These are phyloP conservation scores for Sequoia sempervirens DNA, from an alignment of 75 land plant genomes.

Conservation along the genomic window DNA sequence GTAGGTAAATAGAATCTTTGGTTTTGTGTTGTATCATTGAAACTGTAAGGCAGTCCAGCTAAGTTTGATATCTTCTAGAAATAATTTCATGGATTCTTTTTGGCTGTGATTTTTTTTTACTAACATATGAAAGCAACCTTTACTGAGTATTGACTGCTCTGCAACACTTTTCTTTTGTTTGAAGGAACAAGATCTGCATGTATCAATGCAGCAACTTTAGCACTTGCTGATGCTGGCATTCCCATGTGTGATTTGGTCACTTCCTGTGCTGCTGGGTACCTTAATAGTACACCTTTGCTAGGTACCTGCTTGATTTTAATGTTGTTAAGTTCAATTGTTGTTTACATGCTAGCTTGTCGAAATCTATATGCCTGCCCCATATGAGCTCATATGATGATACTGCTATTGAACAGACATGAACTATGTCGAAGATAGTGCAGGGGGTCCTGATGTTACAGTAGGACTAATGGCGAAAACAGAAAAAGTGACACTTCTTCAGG, in stretches of 20 bases:
- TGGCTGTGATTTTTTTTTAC: not conserved
- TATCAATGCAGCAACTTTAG: constrained; percentile 96
- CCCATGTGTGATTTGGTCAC: constrained; percentile 97
- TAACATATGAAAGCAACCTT: not conserved
- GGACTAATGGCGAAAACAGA: constrained; percentile 77
- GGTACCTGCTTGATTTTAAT: constrained; percentile 32
- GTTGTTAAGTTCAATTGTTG: not conserved
- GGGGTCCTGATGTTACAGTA: constrained; percentile 93
- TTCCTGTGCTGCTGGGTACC: constrained; percentile 97
- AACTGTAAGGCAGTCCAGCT: not conserved
- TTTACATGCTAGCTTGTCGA: not conserved
- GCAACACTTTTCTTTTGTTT: not conserved
- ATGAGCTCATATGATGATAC: not conserved
- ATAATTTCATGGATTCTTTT: not conserved
- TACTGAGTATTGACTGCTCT: constrained; percentile 1
- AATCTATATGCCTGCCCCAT: not conserved
- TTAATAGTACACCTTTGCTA: constrained; percentile 80
- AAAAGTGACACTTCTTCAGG: constrained; percentile 94
- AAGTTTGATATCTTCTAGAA: not conserved
- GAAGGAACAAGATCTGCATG: constrained; percentile 95
- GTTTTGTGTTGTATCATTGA: not conserved
- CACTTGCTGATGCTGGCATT: constrained; percentile 97
- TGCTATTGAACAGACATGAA: constrained; percentile 61
- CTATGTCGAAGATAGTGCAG: constrained; percentile 94
- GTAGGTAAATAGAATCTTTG: not conserved